A percentile compares a stretch with the other conserved stretches of the same genome.
Evolutionary conservation across 179 eudicot species (phyloP).

Genomic region (Pouteria campechiana): DNA sequence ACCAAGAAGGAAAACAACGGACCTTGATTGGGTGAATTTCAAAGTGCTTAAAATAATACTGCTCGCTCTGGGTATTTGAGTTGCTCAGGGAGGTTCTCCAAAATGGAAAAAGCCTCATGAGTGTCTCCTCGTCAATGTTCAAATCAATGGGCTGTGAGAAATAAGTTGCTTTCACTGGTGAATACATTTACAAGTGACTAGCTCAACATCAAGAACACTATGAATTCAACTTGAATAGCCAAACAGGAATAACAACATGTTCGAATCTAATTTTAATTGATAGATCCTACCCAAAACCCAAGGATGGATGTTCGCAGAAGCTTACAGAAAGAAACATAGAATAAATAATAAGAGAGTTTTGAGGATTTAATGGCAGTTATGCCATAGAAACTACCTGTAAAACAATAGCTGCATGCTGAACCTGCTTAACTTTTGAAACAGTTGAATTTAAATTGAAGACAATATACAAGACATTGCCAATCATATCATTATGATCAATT

Average conservation of each 20-base stretch:
- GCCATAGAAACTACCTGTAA: too few species aligned
- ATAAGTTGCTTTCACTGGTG: background rate
- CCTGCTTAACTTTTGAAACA: conserved; percentile 52
- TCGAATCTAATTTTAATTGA: too few species aligned
- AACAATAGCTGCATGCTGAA: conserved; percentile 64
- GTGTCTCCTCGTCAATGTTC: conserved; percentile 92
- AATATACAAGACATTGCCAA: conserved; percentile 36
- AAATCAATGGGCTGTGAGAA: conserved; percentile 72
- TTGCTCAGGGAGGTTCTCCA: conserved; percentile 88
- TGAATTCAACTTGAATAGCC: too few species aligned
- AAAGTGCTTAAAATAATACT: conserved; percentile 93
- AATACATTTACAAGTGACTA: too few species aligned
- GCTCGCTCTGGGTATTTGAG: conserved; percentile 54
- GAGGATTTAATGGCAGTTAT: too few species aligned
- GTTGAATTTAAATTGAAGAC: conserved; percentile 50
- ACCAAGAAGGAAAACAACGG: conserved; percentile 4
- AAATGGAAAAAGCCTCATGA: conserved; percentile 81
- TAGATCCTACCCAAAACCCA: too few species aligned
- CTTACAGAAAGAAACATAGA: too few species aligned
- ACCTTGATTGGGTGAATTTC: conserved; percentile 98
- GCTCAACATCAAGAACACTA: too few species aligned
- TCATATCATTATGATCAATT: conserved; percentile 25
- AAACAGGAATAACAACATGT: too few species aligned
- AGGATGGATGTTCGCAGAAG: too few species aligned
- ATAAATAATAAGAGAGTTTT: too few species aligned